Conservation (phyloP, 768 basidiomycete genomes). For the Mycena rosella region DNA sequence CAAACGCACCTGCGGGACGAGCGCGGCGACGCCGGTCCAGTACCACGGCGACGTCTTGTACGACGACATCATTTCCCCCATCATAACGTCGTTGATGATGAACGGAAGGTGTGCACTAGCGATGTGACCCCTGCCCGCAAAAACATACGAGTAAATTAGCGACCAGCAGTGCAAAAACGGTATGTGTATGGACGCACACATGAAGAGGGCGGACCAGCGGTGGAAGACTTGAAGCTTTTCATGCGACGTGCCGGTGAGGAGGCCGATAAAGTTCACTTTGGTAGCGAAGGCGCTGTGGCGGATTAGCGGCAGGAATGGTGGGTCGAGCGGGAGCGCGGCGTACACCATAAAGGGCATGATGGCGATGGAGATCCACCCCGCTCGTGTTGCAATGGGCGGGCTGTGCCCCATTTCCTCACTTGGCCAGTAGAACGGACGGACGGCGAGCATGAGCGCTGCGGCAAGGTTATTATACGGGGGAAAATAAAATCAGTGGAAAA, state of each 20-base stretch:
- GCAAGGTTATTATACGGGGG: neutral
- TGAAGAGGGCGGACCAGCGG: constrained; percentile 48
- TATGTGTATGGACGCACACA: constrained; percentile 50
- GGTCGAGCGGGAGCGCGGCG: too few species aligned
- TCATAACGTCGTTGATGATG: constrained; percentile 41
- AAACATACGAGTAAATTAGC: too few species aligned
- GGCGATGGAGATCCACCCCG: constrained; percentile 52
- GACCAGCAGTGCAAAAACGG: neutral
- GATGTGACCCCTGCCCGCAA: constrained; percentile 44
- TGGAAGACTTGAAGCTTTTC: constrained; percentile 55
- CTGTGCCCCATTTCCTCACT: constrained; percentile 47
- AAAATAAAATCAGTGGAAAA: neutral
- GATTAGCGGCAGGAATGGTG: too few species aligned
- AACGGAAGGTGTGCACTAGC: constrained; percentile 51
- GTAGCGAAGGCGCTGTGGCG: constrained; percentile 51
- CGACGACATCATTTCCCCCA: constrained; percentile 39
- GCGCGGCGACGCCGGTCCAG: constrained; percentile 48
- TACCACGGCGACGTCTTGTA: constrained; percentile 41
- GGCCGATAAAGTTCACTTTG: constrained; percentile 49
- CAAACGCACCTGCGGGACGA: constrained; percentile 50
- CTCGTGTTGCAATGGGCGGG: constrained; percentile 45
- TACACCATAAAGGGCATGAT: constrained; percentile 54
- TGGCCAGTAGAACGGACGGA: constrained; percentile 47
- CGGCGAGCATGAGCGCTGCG: constrained; percentile 42
- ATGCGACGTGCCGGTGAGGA: constrained; percentile 49